Base-by-base conservation (phyloP, 1,284 basidiomycete genomes). In the Malassezia equina region DNA sequence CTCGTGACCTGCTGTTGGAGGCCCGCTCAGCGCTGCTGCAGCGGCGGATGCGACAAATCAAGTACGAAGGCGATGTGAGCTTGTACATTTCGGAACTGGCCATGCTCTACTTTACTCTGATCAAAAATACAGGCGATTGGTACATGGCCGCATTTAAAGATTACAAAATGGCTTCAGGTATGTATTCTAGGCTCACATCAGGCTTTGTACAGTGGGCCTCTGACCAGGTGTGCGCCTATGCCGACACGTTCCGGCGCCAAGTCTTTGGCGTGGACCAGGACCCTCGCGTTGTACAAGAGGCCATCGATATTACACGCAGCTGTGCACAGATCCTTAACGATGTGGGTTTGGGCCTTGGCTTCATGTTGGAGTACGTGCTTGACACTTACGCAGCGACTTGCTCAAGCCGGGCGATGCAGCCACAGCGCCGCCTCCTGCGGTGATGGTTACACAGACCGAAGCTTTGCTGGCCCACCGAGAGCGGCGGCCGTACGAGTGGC, bases 91-190 rank as follows among this genome's bases (percentile, higher is more conserved):
- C 83, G 15, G 86, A 90, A 67, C 78, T 93, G 36, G 82, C 86
- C 0, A 80, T 88, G 50, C 85, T 93, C 0, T 81, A 85, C 58
- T 93, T 93, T 66, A 90, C 87, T 0, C 82, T 86, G 7, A 85
- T 93, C 75, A 90, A 90, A 73, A 88, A 98, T 71, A 95, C 91
- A 1, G 87, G 87, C 36, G 93, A 99, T 75, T 98, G 93, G 94
- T 99, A 90, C 76, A 81, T 95, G 71, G 84, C 84, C 1, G 91
- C 89, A 45, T 99, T 95, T 77, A 88, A 85, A 75, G 91, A 95
- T 75, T 90, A 90, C 69, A 84, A 87, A 59, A 88, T 90, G 68
- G 87, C 91, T 0, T 91, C 88, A 52, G 68, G 53, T 49, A 29
- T 19, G 52, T 58, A 4, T 5, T 17, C 17, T 29, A 1, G 8